Evolutionary conservation across 768 basidiomycete genomes (phyloP), one percentile per base, ranked within the genome.

Genomic region (Trametes punicea): DNA sequence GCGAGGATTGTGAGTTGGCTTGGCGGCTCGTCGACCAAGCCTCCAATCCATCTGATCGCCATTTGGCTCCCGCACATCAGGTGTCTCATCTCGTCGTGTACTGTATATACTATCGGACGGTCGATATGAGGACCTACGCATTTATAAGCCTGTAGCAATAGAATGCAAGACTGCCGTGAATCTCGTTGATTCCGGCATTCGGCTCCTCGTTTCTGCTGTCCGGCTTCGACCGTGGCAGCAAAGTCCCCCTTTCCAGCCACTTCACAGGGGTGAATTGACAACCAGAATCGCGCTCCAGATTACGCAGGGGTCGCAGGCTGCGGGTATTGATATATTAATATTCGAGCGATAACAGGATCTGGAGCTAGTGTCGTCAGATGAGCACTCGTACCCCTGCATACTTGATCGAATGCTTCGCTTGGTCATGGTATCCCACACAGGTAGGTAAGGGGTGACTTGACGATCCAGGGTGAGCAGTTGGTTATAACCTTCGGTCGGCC

Each of bases 321-420:
- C n/a, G n/a, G n/a, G n/a, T n/a, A n/a, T n/a, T n/a, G n/a, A n/a
- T n/a, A n/a, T n/a, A n/a, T n/a, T n/a, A n/a, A n/a, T n/a, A n/a
- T n/a, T n/a, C n/a, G n/a, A n/a, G n/a, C n/a, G n/a, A 29, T 54
- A 23, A 53, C 27, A 33, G 29, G 31, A 52, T 45, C 16, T n/a
- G 26, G 11, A 42, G 20, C 18, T 7, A 23, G 26, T 36, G 30
- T 36, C 31, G 52, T 54, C 52, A 54, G 52, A 44, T 54, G 52
- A 52, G 52, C 42, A 15, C 11, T 16, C 23, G 7, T 21, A 27
- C 8, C n/a, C 23, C 30, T n/a, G 20, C 39, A 29, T 18, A 11
- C 40, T 44, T 18, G 52, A 54, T 54, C 52, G 44, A 46, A 54
- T 54, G 33, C 53, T 42, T 29, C 45, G 20, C 30, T 46, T 42